Evolutionary conservation across 352 stramenopile genomes (phyloP).

Genomic region (Hyaloperonospora arabidopsidis): DNA sequence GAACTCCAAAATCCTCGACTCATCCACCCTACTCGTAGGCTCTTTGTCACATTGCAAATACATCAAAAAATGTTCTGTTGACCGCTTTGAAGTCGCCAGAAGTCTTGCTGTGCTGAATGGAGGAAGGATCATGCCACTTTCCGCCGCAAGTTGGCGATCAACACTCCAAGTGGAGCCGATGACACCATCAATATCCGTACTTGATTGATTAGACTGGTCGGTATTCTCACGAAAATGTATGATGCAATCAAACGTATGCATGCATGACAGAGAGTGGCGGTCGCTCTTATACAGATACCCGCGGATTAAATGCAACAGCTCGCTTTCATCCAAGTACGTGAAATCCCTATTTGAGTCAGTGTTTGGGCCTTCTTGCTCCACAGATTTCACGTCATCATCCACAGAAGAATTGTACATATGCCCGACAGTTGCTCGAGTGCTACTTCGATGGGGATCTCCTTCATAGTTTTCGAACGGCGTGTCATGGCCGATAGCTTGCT

Average conservation of each 20-base stretch:
- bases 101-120: slow-evolving; percentile 81
- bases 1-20: slow-evolving; percentile 1
- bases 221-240: slow-evolving; percentile 49
- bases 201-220: slow-evolving; percentile 32
- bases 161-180: slow-evolving; percentile 48
- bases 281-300: slow-evolving; percentile 71
- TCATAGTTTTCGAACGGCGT: slow-evolving; percentile 44
- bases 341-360: slow-evolving; percentile 26
- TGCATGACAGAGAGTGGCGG: slow-evolving; percentile 67
- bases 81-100: slow-evolving; percentile 51
- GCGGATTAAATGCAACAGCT: slow-evolving; percentile 65
- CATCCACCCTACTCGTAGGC: slow-evolving; percentile 5
- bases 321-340: slow-evolving; percentile 60
- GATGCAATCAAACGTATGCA: slow-evolving; percentile 77
- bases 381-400: slow-evolving; percentile 36
- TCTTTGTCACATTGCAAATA: slow-evolving; percentile 51
- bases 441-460: slow-evolving; percentile 7
- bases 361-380: slow-evolving; percentile 42
- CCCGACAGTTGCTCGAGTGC: slow-evolving; percentile 6
- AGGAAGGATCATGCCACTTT: slow-evolving; percentile 51
- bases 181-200: slow-evolving; percentile 29
- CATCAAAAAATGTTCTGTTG: slow-evolving; percentile 80
- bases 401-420: slow-evolving; percentile 9
- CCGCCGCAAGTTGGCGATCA: slow-evolving; percentile 36
- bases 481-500: slow-evolving; percentile 64